Base-by-base conservation (phyloP, 2,329 filamentous ascomycete genomes). In the Sporothrix phasma region DNA sequence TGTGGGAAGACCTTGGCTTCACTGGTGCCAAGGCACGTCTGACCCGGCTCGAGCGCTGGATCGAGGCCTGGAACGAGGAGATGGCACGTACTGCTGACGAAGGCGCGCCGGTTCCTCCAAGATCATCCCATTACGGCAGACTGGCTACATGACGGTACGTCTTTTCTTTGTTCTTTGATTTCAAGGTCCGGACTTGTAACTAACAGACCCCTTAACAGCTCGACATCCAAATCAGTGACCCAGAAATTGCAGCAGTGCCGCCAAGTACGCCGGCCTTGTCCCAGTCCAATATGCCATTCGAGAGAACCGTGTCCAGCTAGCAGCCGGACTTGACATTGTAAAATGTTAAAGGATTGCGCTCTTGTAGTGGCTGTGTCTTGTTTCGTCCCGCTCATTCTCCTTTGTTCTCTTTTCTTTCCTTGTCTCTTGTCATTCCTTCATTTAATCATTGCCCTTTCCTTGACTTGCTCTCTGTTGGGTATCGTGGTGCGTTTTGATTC, bases 1-100 rank as follows among this genome's bases (percentile, higher is more conserved):
- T 97, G 39, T 97, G 92, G 91, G 94, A 99, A 65, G 93, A 97
- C 72, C 71, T 93, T 24, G 92, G 93, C 1, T 76, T 90, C 41
- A 89, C 89, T 3, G 85, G 82, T 8, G 83, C 88, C 65, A 97
- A 97, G 77, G 78, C 80, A 24, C 82, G 87, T 63, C 74, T 96
- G 53, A 82, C 80, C 63, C 80, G 77, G 10, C 77, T 97, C 19
- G 94, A 99, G 76, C 75, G 74, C 43, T 96, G 90, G 86, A 83
- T 99, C 62, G 89, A 95, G 68, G 81, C 85, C 65, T 97, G 93
- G 92, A 99, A 99, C 73, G 73, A 74, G 8, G 84, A 90, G 67
- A 84, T 86, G 80, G 84, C 85, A 5, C 51, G 58, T 22, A 43
- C 29, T 2, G 71, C 64, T 61, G 53, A 65, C 34, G 66, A 67